phyloP scores from a whole-genome alignment of 331 rosid species.

The Quercus phellos region DNA sequence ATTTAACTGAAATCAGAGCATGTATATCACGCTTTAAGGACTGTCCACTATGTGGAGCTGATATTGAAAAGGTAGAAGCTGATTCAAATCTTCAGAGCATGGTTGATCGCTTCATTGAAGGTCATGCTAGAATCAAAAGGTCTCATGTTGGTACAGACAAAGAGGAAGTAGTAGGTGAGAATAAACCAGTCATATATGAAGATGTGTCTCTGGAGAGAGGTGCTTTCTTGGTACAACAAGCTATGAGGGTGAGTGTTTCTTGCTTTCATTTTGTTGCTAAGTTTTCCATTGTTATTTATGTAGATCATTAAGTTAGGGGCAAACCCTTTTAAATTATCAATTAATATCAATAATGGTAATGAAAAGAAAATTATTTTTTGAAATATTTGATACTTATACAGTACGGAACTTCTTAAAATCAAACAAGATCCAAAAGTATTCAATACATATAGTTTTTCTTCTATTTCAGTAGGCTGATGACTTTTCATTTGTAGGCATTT shows the following conservation, averaged over 20 bases:
- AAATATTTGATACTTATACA: background rate
- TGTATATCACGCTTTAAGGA: slow-evolving; percentile 78
- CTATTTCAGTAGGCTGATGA: slow-evolving; percentile 15
- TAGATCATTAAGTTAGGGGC: slow-evolving; percentile 17
- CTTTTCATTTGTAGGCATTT: slow-evolving; percentile 61
- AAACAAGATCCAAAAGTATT: background rate
- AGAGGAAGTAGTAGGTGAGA: slow-evolving; percentile 48
- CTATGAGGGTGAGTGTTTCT: slow-evolving; percentile 78
- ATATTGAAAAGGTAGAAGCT: slow-evolving; percentile 73
- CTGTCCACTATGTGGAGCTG: slow-evolving; percentile 92
- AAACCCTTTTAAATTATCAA: background rate
- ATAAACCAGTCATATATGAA: slow-evolving; percentile 64
- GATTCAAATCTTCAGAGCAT: slow-evolving; percentile 61
- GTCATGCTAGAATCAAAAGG: slow-evolving; percentile 92
- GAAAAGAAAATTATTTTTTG: background rate
- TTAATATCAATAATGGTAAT: too few relatives aligned
- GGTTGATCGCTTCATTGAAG: slow-evolving; percentile 93
- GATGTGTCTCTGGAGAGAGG: slow-evolving; percentile 97
- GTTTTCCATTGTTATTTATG: background rate
- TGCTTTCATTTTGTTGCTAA: background rate
- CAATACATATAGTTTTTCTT: background rate
- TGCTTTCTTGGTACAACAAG: slow-evolving; percentile 91
- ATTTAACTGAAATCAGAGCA: slow-evolving; percentile 37
- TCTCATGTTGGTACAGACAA: slow-evolving; percentile 49
- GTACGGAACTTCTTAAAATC: background rate